Conservation (phyloP, 2,329 filamentous ascomycete species). For the Fusarium sp. region DNA sequence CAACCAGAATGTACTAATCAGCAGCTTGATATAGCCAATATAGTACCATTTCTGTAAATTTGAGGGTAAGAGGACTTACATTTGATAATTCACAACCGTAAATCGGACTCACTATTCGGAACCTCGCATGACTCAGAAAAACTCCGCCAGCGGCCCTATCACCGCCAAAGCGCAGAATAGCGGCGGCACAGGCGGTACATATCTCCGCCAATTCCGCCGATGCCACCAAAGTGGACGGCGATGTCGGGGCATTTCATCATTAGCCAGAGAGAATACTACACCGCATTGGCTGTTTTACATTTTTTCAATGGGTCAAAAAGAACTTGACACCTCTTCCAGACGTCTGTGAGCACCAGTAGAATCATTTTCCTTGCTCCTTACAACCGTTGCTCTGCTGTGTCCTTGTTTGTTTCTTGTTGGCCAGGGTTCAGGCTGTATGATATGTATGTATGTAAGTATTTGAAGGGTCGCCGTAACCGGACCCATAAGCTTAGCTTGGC, state of each 20-base stretch:
- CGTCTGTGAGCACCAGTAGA: constrained; percentile 23
- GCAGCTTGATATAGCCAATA: not conserved
- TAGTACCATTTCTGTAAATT: not conserved
- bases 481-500: constrained; percentile 29
- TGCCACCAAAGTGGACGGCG: not conserved
- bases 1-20: not conserved
- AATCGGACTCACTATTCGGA: constrained; percentile 2
- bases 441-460: not conserved
- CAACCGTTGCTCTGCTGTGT: constrained; percentile 8
- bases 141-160: constrained; percentile 24
- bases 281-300: constrained; percentile 8
- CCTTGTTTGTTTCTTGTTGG: not conserved
- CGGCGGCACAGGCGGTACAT: constrained; percentile 6
- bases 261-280: constrained; percentile 4
- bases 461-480: constrained; percentile 20
- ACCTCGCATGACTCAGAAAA: constrained; percentile 26
- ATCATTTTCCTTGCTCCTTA: constrained; percentile 25
- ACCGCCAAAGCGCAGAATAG: constrained; percentile 16
- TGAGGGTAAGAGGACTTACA: not conserved
- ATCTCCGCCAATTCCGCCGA: constrained; percentile 3
- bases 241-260: constrained; percentile 18
- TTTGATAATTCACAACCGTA: not conserved
- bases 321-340: constrained; percentile 20
- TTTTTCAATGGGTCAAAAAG: constrained; percentile 20
- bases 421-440: not conserved